Base-by-base conservation (phyloP, 2,329 filamentous ascomycete species). In the Gnomoniopsis smithogilvyi region DNA sequence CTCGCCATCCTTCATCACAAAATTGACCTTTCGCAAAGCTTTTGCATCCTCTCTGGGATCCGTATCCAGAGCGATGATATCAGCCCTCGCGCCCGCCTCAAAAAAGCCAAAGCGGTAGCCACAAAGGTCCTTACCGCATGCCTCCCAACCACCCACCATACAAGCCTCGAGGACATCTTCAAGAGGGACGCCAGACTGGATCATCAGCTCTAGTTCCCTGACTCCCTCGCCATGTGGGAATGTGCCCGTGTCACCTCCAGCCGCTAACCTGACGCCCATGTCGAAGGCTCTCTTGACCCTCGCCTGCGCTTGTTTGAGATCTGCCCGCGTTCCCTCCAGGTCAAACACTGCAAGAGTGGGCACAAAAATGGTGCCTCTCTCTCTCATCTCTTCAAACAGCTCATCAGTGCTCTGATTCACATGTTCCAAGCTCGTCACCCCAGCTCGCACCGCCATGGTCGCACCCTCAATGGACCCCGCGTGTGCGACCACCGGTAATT, bases 1-100 rank as follows among this genome's bases (percentile, higher is more conserved):
- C 51, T 65, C 73, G 1, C 73, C 81, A 64, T 85, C 81, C 66
- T 84, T 85, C 80, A 85, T 84, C 19, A 84, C 81, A 66, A 83
- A 83, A 54, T 67, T 71, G 1, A 84, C 77, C 59, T 72, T 75
- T 54, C 80, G 73, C 33, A 85, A 60, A 2, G 76, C 76, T 21
- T 66, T 63, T 1, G 67, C 38, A 56, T 81, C 77, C 21, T 69
- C 62, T 26, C 71, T 69, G 2, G 78, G 74, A 63, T 83, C 77
- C 0, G 72, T 68, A 2, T 76, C 70, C 12, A 84, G 60, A 0
- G 79, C 80, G 51, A 83, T 73, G 12, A 84, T 74, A 68, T 84
- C 82, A 0, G 81, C 81, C 10, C 76, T 70, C 43, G 70, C 74
- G 0, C 80, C 81, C 52, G 74, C 67, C 53, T 78, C 79, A 26